Evolutionary conservation across 2,329 filamentous ascomycete species (phyloP), one percentile per base, ranked within the genome.

Genomic region (Lachnellula arida): DNA sequence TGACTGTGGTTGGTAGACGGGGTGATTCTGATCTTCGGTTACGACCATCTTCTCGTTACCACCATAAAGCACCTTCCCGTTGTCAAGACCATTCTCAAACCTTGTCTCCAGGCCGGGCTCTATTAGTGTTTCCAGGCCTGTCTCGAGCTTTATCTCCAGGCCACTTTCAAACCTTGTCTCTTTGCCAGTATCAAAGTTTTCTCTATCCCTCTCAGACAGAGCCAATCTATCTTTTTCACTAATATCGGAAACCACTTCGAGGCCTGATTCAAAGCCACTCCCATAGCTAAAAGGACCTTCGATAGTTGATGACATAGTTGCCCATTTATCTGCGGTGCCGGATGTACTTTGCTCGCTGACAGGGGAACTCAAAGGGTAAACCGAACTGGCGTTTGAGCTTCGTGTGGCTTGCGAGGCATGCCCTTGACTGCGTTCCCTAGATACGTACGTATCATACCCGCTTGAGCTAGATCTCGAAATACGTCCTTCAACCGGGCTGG

Each of bases 71-170:
- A 57, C 51, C 34, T 54, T 57, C 48, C 54, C 65, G 35, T 56
- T 62, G 5, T 59, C 56, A 46, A 58, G 60, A 44, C 62, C 60
- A 28, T 58, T 56, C 23, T 40, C 42, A 15, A 54, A 54, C 11
- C 62, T 63, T 25, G 64, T 61, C 47, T 67, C 63, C 14, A 68
- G 44, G 8, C 67, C 66, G 11, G 61, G 53, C 46, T 65, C 61
- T 15, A 67, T 57, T 2, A 12, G 17, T 25, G 42, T 22, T 12
- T 44, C 42, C 42, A 19, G 5, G 19, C 42, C 42, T 2, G 39
- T 9, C 28, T 32, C 62, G 65, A 15, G 40, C 43, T 22, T 60
- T 60, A 54, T 61, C 46, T 67, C 63, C 12, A 68, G 46, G 9
- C 67, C 66, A 14, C 59, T 44, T 12, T 46, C 44, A 46, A 25